Conservation (phyloP, 208 protist species). For the Trypanosoma melophagium region DNA sequence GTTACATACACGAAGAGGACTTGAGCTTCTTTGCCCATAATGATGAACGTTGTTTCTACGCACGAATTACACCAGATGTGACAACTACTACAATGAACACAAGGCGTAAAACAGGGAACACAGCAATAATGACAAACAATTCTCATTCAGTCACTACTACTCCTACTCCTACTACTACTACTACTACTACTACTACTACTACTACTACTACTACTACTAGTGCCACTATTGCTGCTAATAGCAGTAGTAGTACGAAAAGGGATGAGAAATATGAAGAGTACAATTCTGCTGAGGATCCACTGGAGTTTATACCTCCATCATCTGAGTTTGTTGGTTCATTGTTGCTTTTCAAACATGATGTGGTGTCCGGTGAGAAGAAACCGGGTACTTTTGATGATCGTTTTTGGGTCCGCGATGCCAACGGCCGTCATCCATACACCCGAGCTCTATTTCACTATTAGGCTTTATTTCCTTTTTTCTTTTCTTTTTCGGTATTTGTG, state of each 20-base stretch:
- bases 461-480: background rate
- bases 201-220: too few species aligned
- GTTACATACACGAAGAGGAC: conserved; percentile 41
- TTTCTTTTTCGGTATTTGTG: conserved; percentile 6
- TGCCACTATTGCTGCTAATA: too few species aligned
- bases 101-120: background rate
- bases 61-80: conserved; percentile 4
- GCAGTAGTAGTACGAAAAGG: background rate
- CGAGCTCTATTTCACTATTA: conserved; percentile 35
- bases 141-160: too few species aligned
- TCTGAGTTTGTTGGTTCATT: conserved; percentile 16
- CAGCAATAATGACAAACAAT: background rate
- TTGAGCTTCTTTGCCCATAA: conserved; percentile 34
- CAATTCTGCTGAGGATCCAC: background rate
- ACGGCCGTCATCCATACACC: conserved; percentile 28
- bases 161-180: too few species aligned
- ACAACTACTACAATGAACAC: background rate
- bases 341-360: conserved; percentile 16
- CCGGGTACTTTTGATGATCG: conserved; percentile 12
- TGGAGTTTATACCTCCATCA: background rate
- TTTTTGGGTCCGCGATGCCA: conserved; percentile 16
- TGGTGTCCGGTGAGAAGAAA: background rate
- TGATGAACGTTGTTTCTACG: conserved; percentile 36
- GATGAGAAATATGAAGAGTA: background rate
- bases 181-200: too few species aligned